phyloP scores from a whole-genome alignment of 805 yeast genomes.

The Pichia ethanolica region DNA sequence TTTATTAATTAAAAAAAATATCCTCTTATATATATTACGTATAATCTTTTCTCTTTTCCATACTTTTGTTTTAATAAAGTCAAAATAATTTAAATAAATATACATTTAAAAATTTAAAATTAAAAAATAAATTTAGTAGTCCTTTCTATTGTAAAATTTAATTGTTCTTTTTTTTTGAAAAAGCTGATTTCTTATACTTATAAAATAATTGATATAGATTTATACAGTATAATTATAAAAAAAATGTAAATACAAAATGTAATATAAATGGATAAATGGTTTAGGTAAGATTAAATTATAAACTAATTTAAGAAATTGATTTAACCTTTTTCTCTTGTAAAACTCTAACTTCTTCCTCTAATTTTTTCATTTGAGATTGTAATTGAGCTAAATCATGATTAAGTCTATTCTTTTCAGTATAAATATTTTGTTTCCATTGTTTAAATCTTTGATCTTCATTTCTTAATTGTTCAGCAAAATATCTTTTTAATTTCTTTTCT shows the following conservation, averaged over 20 bases:
- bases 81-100: background rate
- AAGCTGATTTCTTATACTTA: too few species aligned
- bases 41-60: background rate
- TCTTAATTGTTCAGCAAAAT: slow-evolving; percentile 94
- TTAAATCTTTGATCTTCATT: slow-evolving; percentile 95
- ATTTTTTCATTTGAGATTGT: slow-evolving; percentile 63
- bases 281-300: background rate
- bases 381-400: slow-evolving; percentile 90
- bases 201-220: too few species aligned
- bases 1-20: background rate
- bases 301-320: background rate
- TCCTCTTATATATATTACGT: background rate
- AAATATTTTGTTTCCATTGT: slow-evolving; percentile 97
- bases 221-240: too few species aligned
- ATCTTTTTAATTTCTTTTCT: slow-evolving; percentile 87
- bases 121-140: slow-evolving; percentile 1
- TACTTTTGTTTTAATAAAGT: background rate
- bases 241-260: too few species aligned
- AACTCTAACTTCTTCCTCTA: slow-evolving; percentile 69
- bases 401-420: slow-evolving; percentile 87
- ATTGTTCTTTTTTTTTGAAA: too few species aligned
- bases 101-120: background rate
- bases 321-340: slow-evolving; percentile 48
- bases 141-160: too few species aligned
- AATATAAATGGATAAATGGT: background rate